These are phyloP conservation scores for Pythium dissotocum DNA, from an alignment of 352 stramenopile species.

Conservation along the genomic window DNA sequence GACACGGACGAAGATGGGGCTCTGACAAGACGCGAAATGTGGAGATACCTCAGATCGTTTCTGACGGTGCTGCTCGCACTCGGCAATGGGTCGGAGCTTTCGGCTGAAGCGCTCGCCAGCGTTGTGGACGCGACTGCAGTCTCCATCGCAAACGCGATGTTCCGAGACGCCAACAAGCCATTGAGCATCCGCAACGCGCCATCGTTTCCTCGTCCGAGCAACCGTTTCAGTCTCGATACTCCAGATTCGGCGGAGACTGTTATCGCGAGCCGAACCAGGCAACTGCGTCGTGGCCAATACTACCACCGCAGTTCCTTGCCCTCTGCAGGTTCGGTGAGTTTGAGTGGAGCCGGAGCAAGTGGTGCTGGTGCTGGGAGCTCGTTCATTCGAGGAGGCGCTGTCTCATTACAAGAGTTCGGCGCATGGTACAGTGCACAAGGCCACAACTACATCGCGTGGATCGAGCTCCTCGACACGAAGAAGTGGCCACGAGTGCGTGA, in stretches of 20 bases:
- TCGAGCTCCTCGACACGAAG: slow-evolving; percentile 81
- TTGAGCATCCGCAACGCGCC: slow-evolving; percentile 52
- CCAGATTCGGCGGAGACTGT: slow-evolving; percentile 45
- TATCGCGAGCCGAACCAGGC: slow-evolving; percentile 35
- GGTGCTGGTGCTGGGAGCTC: slow-evolving; percentile 64
- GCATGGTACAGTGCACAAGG: slow-evolving; percentile 85
- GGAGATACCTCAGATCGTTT: slow-evolving; percentile 93
- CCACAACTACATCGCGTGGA: slow-evolving; percentile 84
- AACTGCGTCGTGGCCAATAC: slow-evolving; percentile 42
- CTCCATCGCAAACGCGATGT: slow-evolving; percentile 80
- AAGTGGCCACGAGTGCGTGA: slow-evolving; percentile 78
- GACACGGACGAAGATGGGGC: slow-evolving; percentile 89
- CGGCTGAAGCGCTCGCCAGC: slow-evolving; percentile 76
- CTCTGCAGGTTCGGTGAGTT: slow-evolving; percentile 49
- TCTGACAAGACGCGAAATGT: slow-evolving; percentile 91
- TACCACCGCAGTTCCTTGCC: slow-evolving; percentile 75
- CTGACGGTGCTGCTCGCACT: slow-evolving; percentile 94
- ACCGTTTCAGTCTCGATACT: slow-evolving; percentile 64
- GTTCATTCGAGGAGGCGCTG: slow-evolving; percentile 70
- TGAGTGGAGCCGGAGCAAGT: slow-evolving; percentile 55
- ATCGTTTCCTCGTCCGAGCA: slow-evolving; percentile 33
- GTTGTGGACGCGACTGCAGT: slow-evolving; percentile 82
- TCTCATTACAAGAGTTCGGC: slow-evolving; percentile 86
- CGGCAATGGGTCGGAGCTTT: slow-evolving; percentile 87
- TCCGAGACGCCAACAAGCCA: slow-evolving; percentile 82